Evolutionary conservation across 306 rosid species (phyloP).

Genomic region (Fagus sylvatica): DNA sequence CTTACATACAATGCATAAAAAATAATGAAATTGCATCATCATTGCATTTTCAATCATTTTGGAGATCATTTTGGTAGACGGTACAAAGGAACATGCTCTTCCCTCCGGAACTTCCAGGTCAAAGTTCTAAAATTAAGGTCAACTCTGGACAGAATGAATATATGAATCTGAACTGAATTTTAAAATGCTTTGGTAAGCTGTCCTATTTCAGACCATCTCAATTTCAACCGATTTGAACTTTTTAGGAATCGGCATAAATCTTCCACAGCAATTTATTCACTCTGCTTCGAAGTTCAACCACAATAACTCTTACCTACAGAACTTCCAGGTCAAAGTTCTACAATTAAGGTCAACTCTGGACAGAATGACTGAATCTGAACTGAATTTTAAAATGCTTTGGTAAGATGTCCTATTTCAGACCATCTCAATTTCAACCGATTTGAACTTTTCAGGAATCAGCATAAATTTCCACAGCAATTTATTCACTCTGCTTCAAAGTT

Average conservation of each 20-base stretch:
- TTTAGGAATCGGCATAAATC: neutral
- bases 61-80: neutral
- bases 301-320: neutral
- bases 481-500: neutral
- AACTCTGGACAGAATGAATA: neutral
- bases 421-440: neutral
- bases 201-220: neutral
- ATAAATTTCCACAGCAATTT: neutral
- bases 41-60: neutral
- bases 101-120: neutral
- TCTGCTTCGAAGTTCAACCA: neutral
- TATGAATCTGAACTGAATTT: neutral
- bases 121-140: neutral
- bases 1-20: too few relatives aligned
- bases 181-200: neutral
- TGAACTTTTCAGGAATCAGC: neutral
- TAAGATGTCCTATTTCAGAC: neutral
- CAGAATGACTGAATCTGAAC: neutral
- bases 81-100: neutral
- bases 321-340: neutral
- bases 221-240: neutral
- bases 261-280: neutral
- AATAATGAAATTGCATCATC: neutral
- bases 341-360: neutral
- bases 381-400: neutral